Evolutionary conservation across 108 stramenopile species (phyloP).

Genomic region (Cyclotella atomus): DNA sequence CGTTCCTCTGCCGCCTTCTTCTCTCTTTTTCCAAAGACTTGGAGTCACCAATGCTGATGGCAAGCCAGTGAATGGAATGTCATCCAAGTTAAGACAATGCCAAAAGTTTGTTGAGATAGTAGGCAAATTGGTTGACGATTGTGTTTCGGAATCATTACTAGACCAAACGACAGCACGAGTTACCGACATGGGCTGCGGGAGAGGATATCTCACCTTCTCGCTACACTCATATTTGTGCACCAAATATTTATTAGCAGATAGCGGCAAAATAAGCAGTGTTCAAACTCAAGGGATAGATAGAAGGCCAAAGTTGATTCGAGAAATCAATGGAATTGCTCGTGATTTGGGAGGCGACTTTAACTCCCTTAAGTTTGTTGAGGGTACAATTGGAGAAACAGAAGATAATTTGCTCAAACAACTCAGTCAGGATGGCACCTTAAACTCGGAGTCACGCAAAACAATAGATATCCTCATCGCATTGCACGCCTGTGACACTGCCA

Average conservation of each 20-base stretch:
- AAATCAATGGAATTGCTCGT: slow-evolving; percentile 73
- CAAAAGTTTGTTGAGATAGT: slow-evolving; percentile 90
- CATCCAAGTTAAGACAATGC: slow-evolving; percentile 81
- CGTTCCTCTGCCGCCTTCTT: slow-evolving; percentile 55
- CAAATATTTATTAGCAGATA: slow-evolving; percentile 22
- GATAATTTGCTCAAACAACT: slow-evolving; percentile 13
- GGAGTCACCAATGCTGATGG: slow-evolving; percentile 70
- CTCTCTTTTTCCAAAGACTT: slow-evolving; percentile 62
- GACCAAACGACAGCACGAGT: slow-evolving; percentile 24
- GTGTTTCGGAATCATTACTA: not conserved
- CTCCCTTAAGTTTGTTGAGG: slow-evolving; percentile 59
- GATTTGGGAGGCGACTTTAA: slow-evolving; percentile 65
- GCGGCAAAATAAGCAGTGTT: slow-evolving; percentile 17
- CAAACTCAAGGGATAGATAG: slow-evolving; percentile 75
- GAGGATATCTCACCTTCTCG: slow-evolving; percentile 86
- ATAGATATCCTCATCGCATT: slow-evolving; percentile 80
- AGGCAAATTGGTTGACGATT: slow-evolving; percentile 39
- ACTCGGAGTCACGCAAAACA: too few species aligned
- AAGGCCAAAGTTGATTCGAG: slow-evolving; percentile 72
- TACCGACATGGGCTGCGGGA: slow-evolving; percentile 82
- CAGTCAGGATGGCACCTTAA: not conserved
- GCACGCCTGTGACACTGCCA: slow-evolving; percentile 93
- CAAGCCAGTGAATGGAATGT: slow-evolving; percentile 61
- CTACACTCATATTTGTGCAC: slow-evolving; percentile 69
- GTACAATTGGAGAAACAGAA: slow-evolving; percentile 62